These are phyloP conservation scores for Albugo candida DNA, from an alignment of 352 stramenopile genomes.

Conservation along the genomic window DNA sequence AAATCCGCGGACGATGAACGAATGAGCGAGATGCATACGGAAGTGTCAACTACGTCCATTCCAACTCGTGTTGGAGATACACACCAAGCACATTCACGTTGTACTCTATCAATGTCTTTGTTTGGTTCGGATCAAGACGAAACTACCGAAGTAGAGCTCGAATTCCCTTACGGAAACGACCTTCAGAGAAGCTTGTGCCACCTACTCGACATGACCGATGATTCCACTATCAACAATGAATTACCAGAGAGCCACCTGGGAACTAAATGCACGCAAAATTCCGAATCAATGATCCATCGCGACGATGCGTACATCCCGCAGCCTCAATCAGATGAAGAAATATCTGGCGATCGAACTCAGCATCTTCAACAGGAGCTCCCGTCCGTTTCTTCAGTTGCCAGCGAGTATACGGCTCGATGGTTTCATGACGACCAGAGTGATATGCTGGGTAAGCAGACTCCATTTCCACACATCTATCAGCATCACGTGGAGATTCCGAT, in stretches of 20 bases:
- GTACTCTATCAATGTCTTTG: slow-evolving; percentile 62
- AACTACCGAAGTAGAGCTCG: slow-evolving; percentile 60
- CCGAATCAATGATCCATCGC: too few relatives aligned
- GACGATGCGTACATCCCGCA: too few relatives aligned
- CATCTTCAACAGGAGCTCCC: not conserved
- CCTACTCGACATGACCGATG: slow-evolving; percentile 28
- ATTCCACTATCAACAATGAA: too few relatives aligned
- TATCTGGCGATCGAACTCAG: slow-evolving; percentile 8
- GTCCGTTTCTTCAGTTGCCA: slow-evolving; percentile 21
- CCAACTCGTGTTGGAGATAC: slow-evolving; percentile 8
- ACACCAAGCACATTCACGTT: slow-evolving; percentile 11
- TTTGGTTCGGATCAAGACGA: slow-evolving; percentile 44
- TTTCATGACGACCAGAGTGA: slow-evolving; percentile 27
- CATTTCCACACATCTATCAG: slow-evolving; percentile 51
- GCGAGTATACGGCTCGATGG: slow-evolving; percentile 58
- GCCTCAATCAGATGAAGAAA: slow-evolving; percentile 12
- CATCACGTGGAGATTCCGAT: slow-evolving; percentile 79
- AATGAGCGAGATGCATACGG: not conserved
- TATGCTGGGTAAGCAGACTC: slow-evolving; percentile 1
- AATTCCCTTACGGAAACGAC: slow-evolving; percentile 55
- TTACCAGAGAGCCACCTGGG: too few relatives aligned
- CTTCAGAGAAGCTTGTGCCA: slow-evolving; percentile 53
- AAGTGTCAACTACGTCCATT: slow-evolving; percentile 2
- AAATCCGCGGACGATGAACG: not conserved
- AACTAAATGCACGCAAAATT: too few relatives aligned